Evolutionary conservation across 306 rosid genomes (phyloP).

Genomic region (Ammopiptanthus mongolicus): DNA sequence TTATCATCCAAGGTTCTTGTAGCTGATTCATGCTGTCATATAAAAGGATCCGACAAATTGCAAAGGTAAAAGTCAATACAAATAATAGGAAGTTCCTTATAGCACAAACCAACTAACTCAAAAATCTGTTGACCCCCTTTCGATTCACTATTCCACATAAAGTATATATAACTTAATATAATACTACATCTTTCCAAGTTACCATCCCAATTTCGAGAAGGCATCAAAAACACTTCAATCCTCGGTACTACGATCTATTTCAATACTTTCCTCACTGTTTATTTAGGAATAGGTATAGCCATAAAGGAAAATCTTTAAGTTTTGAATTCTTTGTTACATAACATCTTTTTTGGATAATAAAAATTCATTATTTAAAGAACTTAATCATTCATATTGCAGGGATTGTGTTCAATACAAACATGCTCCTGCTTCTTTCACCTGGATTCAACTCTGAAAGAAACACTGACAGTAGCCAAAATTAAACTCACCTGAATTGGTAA

Average conservation of each 20-base stretch:
- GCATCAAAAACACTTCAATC: slow-evolving; percentile 5
- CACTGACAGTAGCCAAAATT: neutral
- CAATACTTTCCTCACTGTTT: neutral
- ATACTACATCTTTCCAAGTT: neutral
- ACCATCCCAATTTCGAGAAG: neutral
- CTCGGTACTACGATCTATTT: neutral
- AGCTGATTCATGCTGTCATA: slow-evolving; percentile 76
- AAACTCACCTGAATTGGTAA: slow-evolving; percentile 73
- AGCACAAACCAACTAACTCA: slow-evolving; percentile 5
- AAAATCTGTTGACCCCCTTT: neutral
- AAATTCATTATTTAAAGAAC: neutral
- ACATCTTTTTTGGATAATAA: neutral
- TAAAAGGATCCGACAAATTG: neutral
- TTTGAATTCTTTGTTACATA: neutral
- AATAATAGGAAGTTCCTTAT: neutral
- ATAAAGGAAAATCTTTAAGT: neutral
- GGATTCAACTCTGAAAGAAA: neutral
- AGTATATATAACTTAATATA: neutral
- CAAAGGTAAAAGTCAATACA: neutral
- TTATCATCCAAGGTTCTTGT: slow-evolving; percentile 70
- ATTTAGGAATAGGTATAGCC: neutral
- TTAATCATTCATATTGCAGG: neutral
- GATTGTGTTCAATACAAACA: neutral
- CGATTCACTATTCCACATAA: slow-evolving; percentile 7
- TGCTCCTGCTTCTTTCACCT: neutral